Conservation (phyloP, 2,329 filamentous ascomycete genomes). For the Tolypocladium sp. region DNA sequence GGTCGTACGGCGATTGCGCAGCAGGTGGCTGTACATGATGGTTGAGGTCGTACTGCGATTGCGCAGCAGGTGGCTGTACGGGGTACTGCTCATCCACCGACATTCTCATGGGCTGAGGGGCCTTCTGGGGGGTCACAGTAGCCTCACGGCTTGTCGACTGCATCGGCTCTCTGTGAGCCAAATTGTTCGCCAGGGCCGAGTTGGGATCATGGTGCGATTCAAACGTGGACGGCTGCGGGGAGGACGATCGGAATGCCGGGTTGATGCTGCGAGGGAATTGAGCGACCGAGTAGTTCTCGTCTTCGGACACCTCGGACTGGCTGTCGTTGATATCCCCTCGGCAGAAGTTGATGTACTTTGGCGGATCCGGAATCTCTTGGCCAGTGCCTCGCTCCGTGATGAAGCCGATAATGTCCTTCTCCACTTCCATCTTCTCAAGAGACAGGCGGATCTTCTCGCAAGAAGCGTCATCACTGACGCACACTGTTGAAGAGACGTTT, state of each 20-base stretch:
- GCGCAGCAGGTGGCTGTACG: conserved; percentile 8
- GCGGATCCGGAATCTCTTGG: conserved; percentile 93
- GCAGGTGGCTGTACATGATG: too few species aligned
- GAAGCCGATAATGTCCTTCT: conserved; percentile 85
- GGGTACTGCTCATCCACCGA: conserved; percentile 11
- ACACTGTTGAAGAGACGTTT: conserved; percentile 94
- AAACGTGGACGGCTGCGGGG: conserved; percentile 85
- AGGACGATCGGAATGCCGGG: conserved; percentile 89
- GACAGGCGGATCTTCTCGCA: conserved; percentile 94
- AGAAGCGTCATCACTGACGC: conserved; percentile 91
- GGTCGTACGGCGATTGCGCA: too few species aligned
- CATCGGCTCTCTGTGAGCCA: conserved; percentile 48
- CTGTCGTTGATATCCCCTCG: conserved; percentile 77
- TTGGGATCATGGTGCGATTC: conserved; percentile 88
- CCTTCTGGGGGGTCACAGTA: conserved; percentile 41
- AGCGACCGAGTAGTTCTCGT: conserved; percentile 86
- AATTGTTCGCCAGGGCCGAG: conserved; percentile 59
- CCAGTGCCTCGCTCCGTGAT: conserved; percentile 86
- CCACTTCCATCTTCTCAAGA: conserved; percentile 90
- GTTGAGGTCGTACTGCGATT: conserved; percentile 31
- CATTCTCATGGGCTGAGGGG: conserved; percentile 6
- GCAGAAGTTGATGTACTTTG: conserved; percentile 98
- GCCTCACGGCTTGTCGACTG: conserved; percentile 39
- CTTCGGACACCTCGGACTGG: conserved; percentile 74
- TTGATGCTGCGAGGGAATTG: conserved; percentile 95